These are phyloP conservation scores for Pelargonium citronellum DNA, from an alignment of 441 rosid species.

Conservation along the genomic window DNA sequence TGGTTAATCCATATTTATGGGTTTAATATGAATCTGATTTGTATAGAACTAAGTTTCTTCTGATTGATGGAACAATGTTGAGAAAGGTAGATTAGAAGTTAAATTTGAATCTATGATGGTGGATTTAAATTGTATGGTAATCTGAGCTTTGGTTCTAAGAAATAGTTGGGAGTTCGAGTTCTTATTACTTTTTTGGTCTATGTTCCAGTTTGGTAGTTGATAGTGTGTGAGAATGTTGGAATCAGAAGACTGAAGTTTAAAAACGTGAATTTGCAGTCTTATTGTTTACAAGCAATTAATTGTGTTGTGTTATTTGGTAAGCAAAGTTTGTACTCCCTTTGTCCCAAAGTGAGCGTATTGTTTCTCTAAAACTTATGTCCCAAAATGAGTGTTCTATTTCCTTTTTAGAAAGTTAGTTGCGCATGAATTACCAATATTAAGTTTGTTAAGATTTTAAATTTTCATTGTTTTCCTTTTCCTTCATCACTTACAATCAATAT, in stretches of 20 bases:
- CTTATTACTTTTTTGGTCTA: not conserved
- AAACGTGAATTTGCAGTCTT: no score
- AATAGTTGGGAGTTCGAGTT: no score
- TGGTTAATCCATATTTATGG: not conserved
- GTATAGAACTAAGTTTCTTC: not conserved
- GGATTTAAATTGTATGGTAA: not conserved
- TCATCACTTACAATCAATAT: not conserved
- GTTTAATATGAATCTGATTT: not conserved
- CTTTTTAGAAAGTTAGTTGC: no score
- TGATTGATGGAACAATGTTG: no score
- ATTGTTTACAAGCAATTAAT: no score
- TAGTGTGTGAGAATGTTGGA: not conserved
- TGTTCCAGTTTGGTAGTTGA: not conserved
- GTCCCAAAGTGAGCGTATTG: no score
- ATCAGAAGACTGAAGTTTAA: not conserved
- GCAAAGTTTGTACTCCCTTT: no score
- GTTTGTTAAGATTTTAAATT: not conserved
- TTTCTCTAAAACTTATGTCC: no score
- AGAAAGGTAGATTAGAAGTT: no score
- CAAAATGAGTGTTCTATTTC: not conserved
- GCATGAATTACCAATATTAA: not conserved
- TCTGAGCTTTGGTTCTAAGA: not conserved
- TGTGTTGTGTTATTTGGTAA: no score
- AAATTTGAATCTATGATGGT: no score
- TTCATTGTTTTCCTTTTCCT: not conserved